Evolutionary conservation across 179 eudicot genomes (phyloP), one percentile per base, ranked within the genome.

Genomic region (Kewa caespitosa): DNA sequence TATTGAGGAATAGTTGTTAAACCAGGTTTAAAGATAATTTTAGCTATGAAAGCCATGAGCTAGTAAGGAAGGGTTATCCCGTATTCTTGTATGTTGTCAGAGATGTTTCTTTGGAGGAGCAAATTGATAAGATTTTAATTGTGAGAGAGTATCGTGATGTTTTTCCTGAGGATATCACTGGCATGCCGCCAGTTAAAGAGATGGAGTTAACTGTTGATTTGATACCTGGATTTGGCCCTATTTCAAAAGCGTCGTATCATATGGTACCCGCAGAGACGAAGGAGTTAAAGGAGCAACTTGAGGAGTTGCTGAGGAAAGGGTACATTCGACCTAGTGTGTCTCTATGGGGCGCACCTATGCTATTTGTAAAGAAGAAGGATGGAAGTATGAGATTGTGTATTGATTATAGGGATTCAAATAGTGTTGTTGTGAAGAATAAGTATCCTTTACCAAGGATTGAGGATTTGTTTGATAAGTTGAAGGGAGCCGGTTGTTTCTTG

Each of bases 301-400:
- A 57, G 32, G 27, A 28, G 25, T 22, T 57, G 3, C 8, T 57
- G 62, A 34, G 11, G 64, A 59, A 59, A n/a, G 64, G 34, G 15
- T 59, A 28, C 30, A 59, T 28, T 10, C 10, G 18, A 9, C 54
- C 72, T 8, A 68, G 72, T 68, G 50, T 39, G 10, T 38, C 54
- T 23, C 54, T 12, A 18, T 41, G 54, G 72, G 33, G 41, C 14
- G 50, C 72, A 22, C 72, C 23, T 3, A 23, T 68, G 3, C 27
- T 68, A 10, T 68, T 68, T 39, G 30, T 39, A 11, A 68, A 68
- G n/a, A 39, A 68, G 52, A 68, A 68, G 17, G 72, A 68, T 42
- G 50, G 72, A 15, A 42, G 43, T 22, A 12, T 68, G 52, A 12
- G 50, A 22, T 41, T 68, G 22, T 38, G 72, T 43, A 68, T 38